Percentiles rank a stretch among this genome's conserved stretches.
phyloP scores from a whole-genome alignment of 2,329 filamentous ascomycete genomes.

The Coniella lustricola region DNA sequence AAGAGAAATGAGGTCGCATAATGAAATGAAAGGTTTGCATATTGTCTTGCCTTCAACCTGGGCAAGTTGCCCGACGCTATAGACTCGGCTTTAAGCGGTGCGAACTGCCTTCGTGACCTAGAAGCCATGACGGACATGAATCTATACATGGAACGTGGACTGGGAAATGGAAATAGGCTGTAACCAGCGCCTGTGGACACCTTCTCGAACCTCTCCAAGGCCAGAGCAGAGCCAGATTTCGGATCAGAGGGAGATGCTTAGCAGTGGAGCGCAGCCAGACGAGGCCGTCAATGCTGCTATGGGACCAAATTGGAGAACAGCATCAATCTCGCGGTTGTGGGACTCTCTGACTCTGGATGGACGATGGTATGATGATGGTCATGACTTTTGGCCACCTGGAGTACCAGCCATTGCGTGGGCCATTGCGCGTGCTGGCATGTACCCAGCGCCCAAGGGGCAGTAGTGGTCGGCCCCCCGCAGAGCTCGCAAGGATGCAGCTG shows the following conservation, averaged over 20 bases:
- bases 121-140: constrained; percentile 37
- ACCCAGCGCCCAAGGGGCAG: too few relatives aligned
- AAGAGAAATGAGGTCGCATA: not conserved
- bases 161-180: not conserved
- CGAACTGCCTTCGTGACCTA: constrained; percentile 41
- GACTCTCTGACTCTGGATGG: too few relatives aligned
- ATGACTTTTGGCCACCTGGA: too few relatives aligned
- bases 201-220: not conserved
- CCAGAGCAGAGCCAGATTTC: not conserved
- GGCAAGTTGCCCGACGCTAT: constrained; percentile 30
- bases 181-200: too few relatives aligned
- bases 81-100: constrained; percentile 41
- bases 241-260: not conserved
- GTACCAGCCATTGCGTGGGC: too few relatives aligned
- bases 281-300: not conserved
- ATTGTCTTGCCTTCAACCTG: constrained; percentile 29
- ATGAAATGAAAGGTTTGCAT: not conserved
- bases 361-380: too few relatives aligned
- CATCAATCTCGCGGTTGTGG: too few relatives aligned
- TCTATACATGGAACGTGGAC: constrained; percentile 22
- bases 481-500: too few relatives aligned
- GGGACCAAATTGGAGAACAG: too few relatives aligned
- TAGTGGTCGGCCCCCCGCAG: too few relatives aligned
- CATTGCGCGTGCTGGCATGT: too few relatives aligned
- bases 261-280: not conserved